Base-by-base conservation (phyloP, 768 basidiomycete genomes). In the Psilocybe azurescens region DNA sequence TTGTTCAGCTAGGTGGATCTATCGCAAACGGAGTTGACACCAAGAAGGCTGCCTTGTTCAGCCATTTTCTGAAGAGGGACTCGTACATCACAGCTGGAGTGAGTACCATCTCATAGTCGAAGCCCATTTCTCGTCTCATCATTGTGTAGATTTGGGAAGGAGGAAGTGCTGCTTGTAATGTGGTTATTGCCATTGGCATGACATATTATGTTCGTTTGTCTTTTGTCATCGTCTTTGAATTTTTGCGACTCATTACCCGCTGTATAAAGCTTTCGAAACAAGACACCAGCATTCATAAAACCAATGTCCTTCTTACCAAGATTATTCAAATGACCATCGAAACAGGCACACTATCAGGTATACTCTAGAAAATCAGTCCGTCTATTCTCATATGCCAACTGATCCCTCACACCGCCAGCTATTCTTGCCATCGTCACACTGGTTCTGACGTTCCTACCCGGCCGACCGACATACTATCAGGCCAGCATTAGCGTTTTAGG, bases 101-200 rank as follows among this genome's bases (percentile, higher is more conserved):
- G n/a, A 59, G 65, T 39, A n/a, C 24, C 16, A 20, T 8, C 3
- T 1, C 24, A 44, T 16, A 46, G 28, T 20, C 39, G 5, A 38
- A 14, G 44, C 49, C 3, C 29, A 20, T 30, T 29, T 9, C 28
- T 32, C 30, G 2, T 48, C 54, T 59, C 3, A 59, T 6, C 38
- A 3, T 10, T 24, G 16, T 46, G 5, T 46, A 67, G 65, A 67
- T 67, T 13, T 67, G 65, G 65, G 59, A 67, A 36, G 65, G 65
- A 13, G 59, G 59, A 1, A 67, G 65, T 38, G 59, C 63, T 1
- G 56, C 61, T 4, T 67, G 65, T 53, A 58, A 67, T 51, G 53
- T 67, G 11, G 53, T 64, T 9, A 67, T 67, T 41, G 62, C 65
- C 8, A 58, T 53, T 14, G 53, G 53, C 13, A 67, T 67, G 65